phyloP scores from a whole-genome alignment of 2,329 filamentous ascomycete genomes.

The Fusarium subtropicale region DNA sequence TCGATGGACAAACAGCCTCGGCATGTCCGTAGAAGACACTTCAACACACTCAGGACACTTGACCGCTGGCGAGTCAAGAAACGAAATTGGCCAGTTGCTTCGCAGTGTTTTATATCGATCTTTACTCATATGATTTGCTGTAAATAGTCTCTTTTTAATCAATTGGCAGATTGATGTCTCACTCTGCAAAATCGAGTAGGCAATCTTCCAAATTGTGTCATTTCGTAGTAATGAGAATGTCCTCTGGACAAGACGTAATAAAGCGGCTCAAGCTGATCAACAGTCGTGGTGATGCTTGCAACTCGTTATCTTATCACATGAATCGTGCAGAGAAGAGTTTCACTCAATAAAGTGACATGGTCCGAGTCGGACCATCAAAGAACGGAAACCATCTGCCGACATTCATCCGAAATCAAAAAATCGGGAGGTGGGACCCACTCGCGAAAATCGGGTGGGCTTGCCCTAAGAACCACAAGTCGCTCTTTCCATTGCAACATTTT shows the following conservation, averaged over 20 bases:
- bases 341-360: not conserved
- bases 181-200: not conserved
- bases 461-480: conserved; percentile 56
- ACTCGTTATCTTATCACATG: conserved; percentile 1
- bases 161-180: not conserved
- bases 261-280: not conserved
- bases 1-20: conserved; percentile 3
- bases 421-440: conserved; percentile 44
- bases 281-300: not conserved
- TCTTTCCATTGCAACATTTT: conserved; percentile 51
- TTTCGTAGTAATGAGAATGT: not conserved
- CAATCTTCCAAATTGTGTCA: not conserved
- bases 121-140: not conserved
- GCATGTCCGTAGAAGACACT: not conserved
- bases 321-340: conserved; percentile 16
- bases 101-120: not conserved
- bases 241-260: not conserved
- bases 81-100: not conserved
- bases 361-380: conserved; percentile 1
- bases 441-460: conserved; percentile 53
- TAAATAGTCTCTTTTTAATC: not conserved
- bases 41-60: not conserved
- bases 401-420: conserved; percentile 58
- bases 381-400: conserved; percentile 68
- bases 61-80: not conserved